phyloP scores from a whole-genome alignment of 139 green algal genomes.

The Closterium sp. region DNA sequence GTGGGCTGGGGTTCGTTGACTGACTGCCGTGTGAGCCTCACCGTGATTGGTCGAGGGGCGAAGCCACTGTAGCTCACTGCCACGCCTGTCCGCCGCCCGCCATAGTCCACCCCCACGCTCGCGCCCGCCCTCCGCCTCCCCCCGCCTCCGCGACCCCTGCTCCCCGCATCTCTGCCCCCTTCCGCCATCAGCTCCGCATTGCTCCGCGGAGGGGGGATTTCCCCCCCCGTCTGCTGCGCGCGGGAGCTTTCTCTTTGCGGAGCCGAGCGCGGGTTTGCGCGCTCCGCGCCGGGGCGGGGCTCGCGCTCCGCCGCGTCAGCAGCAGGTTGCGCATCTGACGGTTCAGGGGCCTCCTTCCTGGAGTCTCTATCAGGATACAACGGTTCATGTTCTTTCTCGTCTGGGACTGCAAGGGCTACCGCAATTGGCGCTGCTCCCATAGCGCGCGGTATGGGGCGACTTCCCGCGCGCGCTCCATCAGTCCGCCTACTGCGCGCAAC shows the following conservation, averaged over 20 bases:
- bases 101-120: conserved; percentile 12
- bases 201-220: neutral
- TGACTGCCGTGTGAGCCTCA: neutral
- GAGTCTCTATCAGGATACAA: no score
- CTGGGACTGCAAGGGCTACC: neutral
- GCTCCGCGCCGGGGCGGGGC: no score
- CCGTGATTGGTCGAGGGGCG: neutral
- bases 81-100: neutral
- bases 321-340: neutral
- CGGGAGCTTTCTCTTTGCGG: no score
- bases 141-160: neutral
- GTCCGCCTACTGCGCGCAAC: neutral
- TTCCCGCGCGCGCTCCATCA: neutral
- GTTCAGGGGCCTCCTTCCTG: neutral
- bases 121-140: neutral
- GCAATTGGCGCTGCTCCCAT: neutral
- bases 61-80: conserved; percentile 18
- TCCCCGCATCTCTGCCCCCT: neutral
- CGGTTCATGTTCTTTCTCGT: no score
- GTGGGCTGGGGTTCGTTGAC: no score
- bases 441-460: neutral
- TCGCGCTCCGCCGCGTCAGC: neutral
- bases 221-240: neutral
- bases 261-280: neutral
- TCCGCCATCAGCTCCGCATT: neutral